Evolutionary conservation across 306 rosid genomes (phyloP).

Genomic region (Canavalia gladiata): DNA sequence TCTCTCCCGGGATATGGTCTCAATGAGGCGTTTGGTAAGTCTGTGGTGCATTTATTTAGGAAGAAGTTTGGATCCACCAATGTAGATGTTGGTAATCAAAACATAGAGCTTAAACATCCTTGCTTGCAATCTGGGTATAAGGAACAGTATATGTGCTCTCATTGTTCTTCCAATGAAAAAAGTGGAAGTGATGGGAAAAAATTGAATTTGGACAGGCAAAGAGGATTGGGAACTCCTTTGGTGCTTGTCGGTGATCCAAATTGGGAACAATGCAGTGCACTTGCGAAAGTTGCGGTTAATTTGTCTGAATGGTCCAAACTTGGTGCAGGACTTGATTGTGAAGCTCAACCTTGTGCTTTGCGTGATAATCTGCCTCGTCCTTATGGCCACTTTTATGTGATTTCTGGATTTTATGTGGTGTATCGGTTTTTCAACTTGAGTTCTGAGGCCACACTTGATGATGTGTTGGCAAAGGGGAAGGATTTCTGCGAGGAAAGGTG

Average conservation of each 20-base stretch:
- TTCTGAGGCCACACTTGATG: conserved; percentile 83
- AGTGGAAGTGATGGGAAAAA: conserved; percentile 50
- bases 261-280: conserved; percentile 83
- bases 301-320: conserved; percentile 84
- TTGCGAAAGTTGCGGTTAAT: conserved; percentile 81
- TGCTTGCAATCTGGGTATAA: conserved; percentile 89
- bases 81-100: conserved; percentile 54
- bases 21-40: conserved; percentile 89
- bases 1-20: conserved; percentile 88
- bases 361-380: conserved; percentile 75
- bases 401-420: conserved; percentile 95
- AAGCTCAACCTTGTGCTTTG: conserved; percentile 85
- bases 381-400: conserved; percentile 76
- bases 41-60: conserved; percentile 74
- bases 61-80: conserved; percentile 52
- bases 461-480: conserved; percentile 81
- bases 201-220: conserved; percentile 48
- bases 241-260: conserved; percentile 81
- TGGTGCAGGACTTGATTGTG: conserved; percentile 70
- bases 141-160: conserved; percentile 71
- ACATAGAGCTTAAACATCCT: conserved; percentile 79
- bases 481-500: conserved; percentile 80
- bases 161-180: conserved; percentile 56
- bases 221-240: conserved; percentile 58
- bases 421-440: conserved; percentile 86